Evolutionary conservation across 805 yeast species (phyloP).

Genomic region (Cyberlindnera nakhonratchasimensis): DNA sequence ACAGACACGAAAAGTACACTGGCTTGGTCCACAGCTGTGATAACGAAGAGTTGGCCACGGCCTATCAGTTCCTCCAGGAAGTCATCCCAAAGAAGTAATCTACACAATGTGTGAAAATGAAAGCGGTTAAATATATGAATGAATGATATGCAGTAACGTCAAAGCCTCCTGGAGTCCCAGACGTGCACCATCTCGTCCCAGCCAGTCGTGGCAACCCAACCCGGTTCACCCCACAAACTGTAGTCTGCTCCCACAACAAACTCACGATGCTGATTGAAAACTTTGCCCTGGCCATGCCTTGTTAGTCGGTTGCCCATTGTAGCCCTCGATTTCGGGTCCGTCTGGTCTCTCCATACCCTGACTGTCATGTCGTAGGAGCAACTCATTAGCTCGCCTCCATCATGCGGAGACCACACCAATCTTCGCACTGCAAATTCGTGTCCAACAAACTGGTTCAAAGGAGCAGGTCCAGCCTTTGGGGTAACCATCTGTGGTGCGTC

Average conservation of each 20-base stretch:
- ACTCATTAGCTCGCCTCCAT: slow-evolving; percentile 62
- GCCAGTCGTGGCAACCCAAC: slow-evolving; percentile 91
- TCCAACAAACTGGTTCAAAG: slow-evolving; percentile 73
- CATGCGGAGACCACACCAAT: slow-evolving; percentile 88
- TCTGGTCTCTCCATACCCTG: slow-evolving; percentile 76
- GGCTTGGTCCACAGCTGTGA: slow-evolving; percentile 68
- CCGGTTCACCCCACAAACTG: slow-evolving; percentile 95
- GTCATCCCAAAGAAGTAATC: slow-evolving; percentile 15
- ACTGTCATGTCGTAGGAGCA: slow-evolving; percentile 93
- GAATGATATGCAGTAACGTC: background rate
- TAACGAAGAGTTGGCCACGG: slow-evolving; percentile 62
- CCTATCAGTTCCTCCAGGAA: slow-evolving; percentile 42
- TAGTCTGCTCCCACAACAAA: slow-evolving; percentile 93
- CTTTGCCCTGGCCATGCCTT: slow-evolving; percentile 48
- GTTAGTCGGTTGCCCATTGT: slow-evolving; percentile 42
- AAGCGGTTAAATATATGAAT: no score
- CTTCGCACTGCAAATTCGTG: slow-evolving; percentile 87
- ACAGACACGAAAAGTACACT: slow-evolving; percentile 50
- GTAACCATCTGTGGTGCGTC: slow-evolving; percentile 34
- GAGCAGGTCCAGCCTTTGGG: slow-evolving; percentile 54
- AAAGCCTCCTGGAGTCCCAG: slow-evolving; percentile 65
- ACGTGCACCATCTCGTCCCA: slow-evolving; percentile 95
- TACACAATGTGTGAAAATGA: background rate
- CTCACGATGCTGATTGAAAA: slow-evolving; percentile 73
- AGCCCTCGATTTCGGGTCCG: slow-evolving; percentile 55